Base-by-base conservation (phyloP, 1,284 basidiomycete genomes). In the Pisolithus thermaeus region DNA sequence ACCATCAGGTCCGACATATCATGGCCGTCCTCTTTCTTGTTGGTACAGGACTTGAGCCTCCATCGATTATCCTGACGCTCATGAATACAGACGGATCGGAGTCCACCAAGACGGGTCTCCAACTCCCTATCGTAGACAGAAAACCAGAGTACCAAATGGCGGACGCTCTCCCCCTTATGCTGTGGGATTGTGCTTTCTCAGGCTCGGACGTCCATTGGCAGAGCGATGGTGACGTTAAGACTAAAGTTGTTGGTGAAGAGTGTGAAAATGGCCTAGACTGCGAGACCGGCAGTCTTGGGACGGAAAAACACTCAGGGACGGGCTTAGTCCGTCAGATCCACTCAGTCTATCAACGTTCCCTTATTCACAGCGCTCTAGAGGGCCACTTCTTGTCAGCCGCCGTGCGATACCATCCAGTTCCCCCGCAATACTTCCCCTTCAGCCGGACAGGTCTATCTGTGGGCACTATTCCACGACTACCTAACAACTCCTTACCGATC, bases 1-100 rank as follows among this genome's bases (percentile, higher is more conserved):
- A 97, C 71, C 93, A 99, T 70, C 96, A 98, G 75, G 97, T 99
- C 11, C 81, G 96, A 40, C 92, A 97, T 66, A 97, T 98, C 68
- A 90, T 98, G 80, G 90, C 92, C 2, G 70, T 97, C 45, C 77
- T 99, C 14, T 91, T 99, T 69, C 81, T 97, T 49, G 81, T 98
- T 47, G 96, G 96, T 4, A 71, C 87, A 0, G 79, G 87, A 0
- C 75, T 95, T 38, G 97, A 99, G 66, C 62, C 72, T 1, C 88
- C 92, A 0, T 73, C 73, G 4, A 72, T 97, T 50, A 73, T 98
- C 18, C 75, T 81, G 16, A 76, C 85, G 11, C 74, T 99, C 20
- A 75, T 97, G 63, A 90, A 97, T 63, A 80, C 82, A 20, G 76
- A 71, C 52, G 67, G 43, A 43, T 62, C 37, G 16, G 56, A 66